Evolutionary conservation across 805 yeast species (phyloP).

Genomic region (Kluyveromyces siamensis): DNA sequence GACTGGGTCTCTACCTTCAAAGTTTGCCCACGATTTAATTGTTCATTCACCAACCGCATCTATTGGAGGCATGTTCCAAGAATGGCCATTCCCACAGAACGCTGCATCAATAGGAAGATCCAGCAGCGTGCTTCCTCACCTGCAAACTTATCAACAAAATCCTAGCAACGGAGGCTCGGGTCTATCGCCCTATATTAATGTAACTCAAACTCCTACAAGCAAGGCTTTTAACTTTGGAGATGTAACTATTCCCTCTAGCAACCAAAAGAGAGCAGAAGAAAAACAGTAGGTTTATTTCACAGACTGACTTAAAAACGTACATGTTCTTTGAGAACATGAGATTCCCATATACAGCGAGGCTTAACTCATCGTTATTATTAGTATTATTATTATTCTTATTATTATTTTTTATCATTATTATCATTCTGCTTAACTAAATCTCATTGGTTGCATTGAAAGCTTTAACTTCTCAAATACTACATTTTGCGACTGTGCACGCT

Average conservation of each 20-base stretch:
- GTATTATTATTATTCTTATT: background rate
- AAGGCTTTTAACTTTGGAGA: slow-evolving; percentile 23
- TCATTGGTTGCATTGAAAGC: too few relatives aligned
- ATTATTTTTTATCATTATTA: too few relatives aligned
- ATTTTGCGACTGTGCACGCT: too few relatives aligned
- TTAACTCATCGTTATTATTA: background rate
- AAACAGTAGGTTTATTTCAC: background rate
- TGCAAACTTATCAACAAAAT: background rate
- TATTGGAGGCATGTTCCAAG: slow-evolving; percentile 25
- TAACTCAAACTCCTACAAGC: slow-evolving; percentile 21
- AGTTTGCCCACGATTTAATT: slow-evolving; percentile 27
- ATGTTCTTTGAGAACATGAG: background rate
- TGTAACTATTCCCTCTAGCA: background rate
- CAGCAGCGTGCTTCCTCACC: slow-evolving; percentile 4
- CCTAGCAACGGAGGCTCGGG: slow-evolving; percentile 20
- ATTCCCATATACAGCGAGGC: background rate
- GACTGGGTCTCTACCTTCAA: slow-evolving; percentile 24
- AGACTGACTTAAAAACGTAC: background rate
- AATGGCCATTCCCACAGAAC: slow-evolving; percentile 17
- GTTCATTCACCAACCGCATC: slow-evolving; percentile 25
- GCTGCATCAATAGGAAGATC: slow-evolving; percentile 1
- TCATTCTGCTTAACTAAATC: background rate
- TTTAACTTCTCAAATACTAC: too few relatives aligned
- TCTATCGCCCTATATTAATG: slow-evolving; percentile 24
- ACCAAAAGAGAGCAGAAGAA: background rate